Evolutionary conservation across 2,329 filamentous ascomycete species (phyloP), one percentile per base, ranked within the genome.

Genomic region (Beauveria caledonica): DNA sequence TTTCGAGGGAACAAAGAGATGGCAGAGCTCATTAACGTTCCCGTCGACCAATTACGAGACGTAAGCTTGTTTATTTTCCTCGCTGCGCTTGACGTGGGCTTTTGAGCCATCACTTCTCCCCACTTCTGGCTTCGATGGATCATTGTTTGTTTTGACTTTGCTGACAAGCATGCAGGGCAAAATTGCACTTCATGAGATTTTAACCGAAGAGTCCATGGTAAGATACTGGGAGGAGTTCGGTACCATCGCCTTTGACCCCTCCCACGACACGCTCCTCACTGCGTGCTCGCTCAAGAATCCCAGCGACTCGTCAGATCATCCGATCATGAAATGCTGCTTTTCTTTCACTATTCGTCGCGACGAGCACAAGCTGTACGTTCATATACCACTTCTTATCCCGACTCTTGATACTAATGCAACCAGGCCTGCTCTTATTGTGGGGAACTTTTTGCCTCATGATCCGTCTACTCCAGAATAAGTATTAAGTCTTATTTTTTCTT

Each of bases 141-240:
- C 11, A 13, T 10, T 21, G 10, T 9, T 29, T 33, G 25, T 2
- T 45, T 23, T 9, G 1, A 1, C 11, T 19, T 13, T 1, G 17
- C 36, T 53, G 17, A 42, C 21, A 11, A 29, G n/a, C 7, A 10
- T 29, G 44, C 63, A 96, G 92, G 94, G 94, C 63, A 95, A 95
- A 68, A 87, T 97, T 64, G 90, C 94, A 13, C 83, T 99, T 52
- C 94, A 99, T 71, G 92, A 99, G 72, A 95, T 99, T 64, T 85
- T 99, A 49, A 92, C 91, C 2, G 94, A 99, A 76, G 91, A 96
- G 63, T 95, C 92, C 45, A 84, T 96, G 63, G 94, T 97, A 59
- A 90, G 90, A 68, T 99, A 99, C 70, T 99, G 94, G 94, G 94
- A 99, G 74, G 96, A 99, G 69, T 99, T 99, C 70, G 92, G 93